Percentiles rank a stretch among this genome's conserved stretches.
Conservation (phyloP, 257 asterid species). For the Petunia secreta region DNA sequence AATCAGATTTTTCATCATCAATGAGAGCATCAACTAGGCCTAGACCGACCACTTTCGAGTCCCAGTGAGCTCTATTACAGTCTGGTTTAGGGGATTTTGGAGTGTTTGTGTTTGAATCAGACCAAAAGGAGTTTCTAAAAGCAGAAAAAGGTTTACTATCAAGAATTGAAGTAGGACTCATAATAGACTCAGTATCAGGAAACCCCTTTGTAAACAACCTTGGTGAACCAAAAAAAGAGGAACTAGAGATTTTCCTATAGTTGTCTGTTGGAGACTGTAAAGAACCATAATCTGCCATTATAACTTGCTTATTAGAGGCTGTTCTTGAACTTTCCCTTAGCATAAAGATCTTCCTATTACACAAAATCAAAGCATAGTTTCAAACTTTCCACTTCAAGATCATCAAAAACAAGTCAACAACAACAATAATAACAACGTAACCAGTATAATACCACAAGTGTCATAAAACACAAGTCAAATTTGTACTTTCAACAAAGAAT, state of each 20-base stretch:
- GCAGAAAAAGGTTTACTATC: conserved; percentile 53
- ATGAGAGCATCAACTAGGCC: conserved; percentile 67
- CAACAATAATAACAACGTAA: too few species aligned
- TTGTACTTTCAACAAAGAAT: conserved; percentile 25
- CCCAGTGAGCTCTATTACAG: conserved; percentile 44
- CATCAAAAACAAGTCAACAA: neutral
- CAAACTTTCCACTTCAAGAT: conserved; percentile 27
- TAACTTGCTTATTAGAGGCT: conserved; percentile 27
- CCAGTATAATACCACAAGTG: too few species aligned
- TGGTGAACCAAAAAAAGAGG: conserved; percentile 67
- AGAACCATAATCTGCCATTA: conserved; percentile 64
- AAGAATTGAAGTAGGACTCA: conserved; percentile 84
- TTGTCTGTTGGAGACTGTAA: conserved; percentile 45
- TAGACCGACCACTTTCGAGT: conserved; percentile 53
- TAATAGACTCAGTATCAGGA: conserved; percentile 54
- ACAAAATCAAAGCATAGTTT: conserved; percentile 26
- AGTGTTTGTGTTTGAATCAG: conserved; percentile 37
- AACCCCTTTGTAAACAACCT: conserved; percentile 58
- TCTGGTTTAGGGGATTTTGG: conserved; percentile 52
- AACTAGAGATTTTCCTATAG: conserved; percentile 39
- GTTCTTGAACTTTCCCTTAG: conserved; percentile 34
- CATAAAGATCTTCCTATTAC: conserved; percentile 26
- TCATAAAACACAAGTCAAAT: conserved; percentile 24
- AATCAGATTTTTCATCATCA: conserved; percentile 52
- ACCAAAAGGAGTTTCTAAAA: conserved; percentile 54